Base-by-base conservation (phyloP, 805 yeast genomes). In the Nadsonia fulvescens region DNA sequence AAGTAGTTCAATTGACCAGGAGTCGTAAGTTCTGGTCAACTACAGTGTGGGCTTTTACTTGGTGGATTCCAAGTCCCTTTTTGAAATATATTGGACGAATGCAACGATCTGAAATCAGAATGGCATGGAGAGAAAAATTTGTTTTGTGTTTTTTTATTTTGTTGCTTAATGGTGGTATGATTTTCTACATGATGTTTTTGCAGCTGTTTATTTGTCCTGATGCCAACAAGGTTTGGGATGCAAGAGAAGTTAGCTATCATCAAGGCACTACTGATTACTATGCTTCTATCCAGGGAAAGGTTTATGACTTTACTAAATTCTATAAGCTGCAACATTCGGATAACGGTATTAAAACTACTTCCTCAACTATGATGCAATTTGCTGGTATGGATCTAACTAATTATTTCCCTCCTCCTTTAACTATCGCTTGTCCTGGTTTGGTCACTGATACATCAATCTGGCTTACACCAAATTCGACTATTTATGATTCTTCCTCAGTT, bases 101-200 rank as follows among this genome's bases (percentile, higher is more conserved):
- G 59, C 43, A 43, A 24, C 41, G 60, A 6, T 41, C 45, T 4
- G 58, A 54, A 15, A 54, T 55, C 13, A 42, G 60, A 4, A 40
- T 53, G 37, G 60, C 60, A 3, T 54, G 59, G 59, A 40, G 60
- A 18, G 60, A 54, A 28, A 54, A 54, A 33, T 16, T 54, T 3
- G 49, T 41, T 2, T 47, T 54, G 14, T 55, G 52, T 29, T 35
- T 40, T 14, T 19, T 54, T 12, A 54, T 54, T 15, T 29, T 41
- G 14, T 33, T 54, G 11, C 27, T 55, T 23, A 55, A 55, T 27
- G 49, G 39, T 1, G 54, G 42, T 8, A 44, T 54, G 23, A 46
- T 53, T n/a, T 54, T 54, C 32, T 54, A 54, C 36, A 53, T 54
- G 59, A 54, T 55, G 21, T 43, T 51, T 27, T 33, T 54, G 15